phyloP scores from a whole-genome alignment of 1,284 basidiomycete species.

The Ceratobasidium sp. region DNA sequence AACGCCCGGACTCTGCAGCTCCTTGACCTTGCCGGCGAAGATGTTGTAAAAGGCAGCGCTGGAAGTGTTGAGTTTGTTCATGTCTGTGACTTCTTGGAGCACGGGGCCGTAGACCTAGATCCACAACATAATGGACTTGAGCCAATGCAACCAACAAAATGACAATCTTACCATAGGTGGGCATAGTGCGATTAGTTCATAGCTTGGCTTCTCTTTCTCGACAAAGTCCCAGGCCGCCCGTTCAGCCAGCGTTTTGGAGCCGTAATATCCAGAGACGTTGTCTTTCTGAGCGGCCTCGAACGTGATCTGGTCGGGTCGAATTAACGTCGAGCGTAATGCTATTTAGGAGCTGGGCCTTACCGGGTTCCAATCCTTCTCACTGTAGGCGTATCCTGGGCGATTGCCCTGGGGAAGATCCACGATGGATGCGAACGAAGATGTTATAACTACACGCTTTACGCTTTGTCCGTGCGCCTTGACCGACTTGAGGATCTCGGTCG shows the following conservation, averaged over 20 bases:
- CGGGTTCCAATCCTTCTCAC: slow-evolving; percentile 56
- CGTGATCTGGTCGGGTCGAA: slow-evolving; percentile 26
- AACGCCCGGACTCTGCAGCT: neutral
- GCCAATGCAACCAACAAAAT: too few relatives aligned
- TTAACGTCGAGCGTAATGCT: neutral
- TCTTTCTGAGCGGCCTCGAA: slow-evolving; percentile 39
- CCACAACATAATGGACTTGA: neutral
- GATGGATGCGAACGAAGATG: slow-evolving; percentile 60
- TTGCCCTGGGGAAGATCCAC: slow-evolving; percentile 49
- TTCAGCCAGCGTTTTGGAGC: slow-evolving; percentile 55
- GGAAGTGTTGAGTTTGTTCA: slow-evolving; percentile 40
- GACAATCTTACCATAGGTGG: slow-evolving; percentile 46
- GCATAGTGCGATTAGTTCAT: slow-evolving; percentile 48
- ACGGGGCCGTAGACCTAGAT: slow-evolving; percentile 46
- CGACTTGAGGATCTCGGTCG: slow-evolving; percentile 58
- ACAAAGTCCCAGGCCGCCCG: slow-evolving; percentile 50
- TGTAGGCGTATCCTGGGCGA: slow-evolving; percentile 51
- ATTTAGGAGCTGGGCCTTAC: slow-evolving; percentile 44
- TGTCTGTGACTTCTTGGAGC: slow-evolving; percentile 44
- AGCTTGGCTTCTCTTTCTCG: slow-evolving; percentile 48
- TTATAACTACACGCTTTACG: slow-evolving; percentile 61
- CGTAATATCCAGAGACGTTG: slow-evolving; percentile 50
- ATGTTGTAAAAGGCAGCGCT: slow-evolving; percentile 33
- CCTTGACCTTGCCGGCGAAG: slow-evolving; percentile 38
- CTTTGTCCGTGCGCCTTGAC: slow-evolving; percentile 50